Evolutionary conservation across 2,329 filamentous ascomycete species (phyloP), one percentile per base, ranked within the genome.

Genomic region (Venturia oleaginea): DNA sequence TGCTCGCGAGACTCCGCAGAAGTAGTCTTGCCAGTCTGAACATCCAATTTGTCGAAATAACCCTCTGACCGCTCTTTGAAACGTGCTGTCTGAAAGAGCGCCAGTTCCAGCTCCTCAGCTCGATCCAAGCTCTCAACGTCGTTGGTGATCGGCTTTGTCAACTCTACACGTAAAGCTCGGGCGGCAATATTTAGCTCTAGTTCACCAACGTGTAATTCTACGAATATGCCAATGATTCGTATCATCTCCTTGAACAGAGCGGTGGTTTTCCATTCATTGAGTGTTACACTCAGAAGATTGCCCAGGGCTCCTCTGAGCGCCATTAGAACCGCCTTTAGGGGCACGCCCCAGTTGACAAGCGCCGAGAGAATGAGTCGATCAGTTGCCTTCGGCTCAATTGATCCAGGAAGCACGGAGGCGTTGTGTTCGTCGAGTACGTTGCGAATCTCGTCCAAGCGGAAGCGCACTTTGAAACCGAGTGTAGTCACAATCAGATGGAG

Each of bases 111-210:
- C 0, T 63, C 59, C 22, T 70, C 71, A 13, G 73, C 69, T 0
- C 19, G 11, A 0, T 69, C 64, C 22, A 73, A 70, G 0, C 67
- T 37, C 0, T 72, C 68, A 0, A 70, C 61, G 24, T 73, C 68
- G 3, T 71, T 70, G 1, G 76, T 74, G n/a, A 76, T 72, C 0
- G 77, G 74, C 2, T 74, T 74, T 54, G 72, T 69, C 0, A 54
- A 67, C 63, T 79, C 76, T 5, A 74, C 70, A 0, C 64, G 64
- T 0, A 78, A 66, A 0, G 70, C 67, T 17, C 75, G 60, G 0
- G 62, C 27, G 0, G 73, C 69, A 66, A 71, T 68, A 0, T 66
- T 67, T 0, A 46, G 66, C 0, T 66, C 68, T 42, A 76, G 72
- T 37, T 73, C 66, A 1, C 64, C 57, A 8, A 76, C 65, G 32